These are phyloP conservation scores for Syzygium jambos DNA, from an alignment of 345 rosid species.

Conservation along the genomic window DNA sequence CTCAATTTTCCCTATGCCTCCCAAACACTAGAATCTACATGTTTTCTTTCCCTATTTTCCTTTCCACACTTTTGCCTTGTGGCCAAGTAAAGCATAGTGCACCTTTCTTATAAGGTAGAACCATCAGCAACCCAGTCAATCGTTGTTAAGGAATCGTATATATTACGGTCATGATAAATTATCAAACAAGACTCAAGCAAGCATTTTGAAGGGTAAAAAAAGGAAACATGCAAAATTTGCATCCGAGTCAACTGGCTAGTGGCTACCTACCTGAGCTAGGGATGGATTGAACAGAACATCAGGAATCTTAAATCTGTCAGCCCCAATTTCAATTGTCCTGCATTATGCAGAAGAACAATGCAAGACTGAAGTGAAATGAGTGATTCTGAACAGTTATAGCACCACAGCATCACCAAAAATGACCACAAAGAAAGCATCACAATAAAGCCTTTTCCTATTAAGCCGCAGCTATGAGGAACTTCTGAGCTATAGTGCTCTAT, in stretches of 20 bases:
- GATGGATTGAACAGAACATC: slow-evolving; percentile 93
- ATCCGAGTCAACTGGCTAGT: background rate
- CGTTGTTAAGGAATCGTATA: background rate
- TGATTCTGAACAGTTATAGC: background rate
- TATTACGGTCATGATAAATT: background rate
- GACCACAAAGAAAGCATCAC: background rate
- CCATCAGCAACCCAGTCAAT: background rate
- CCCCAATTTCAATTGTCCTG: slow-evolving; percentile 96
- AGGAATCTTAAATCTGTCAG: slow-evolving; percentile 95
- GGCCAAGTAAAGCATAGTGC: background rate
- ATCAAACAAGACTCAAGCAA: background rate
- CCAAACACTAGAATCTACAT: background rate
- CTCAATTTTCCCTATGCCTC: background rate
- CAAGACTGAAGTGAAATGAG: background rate
- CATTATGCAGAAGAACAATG: slow-evolving; percentile 6
- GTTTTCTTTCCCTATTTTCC: background rate
- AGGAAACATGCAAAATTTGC: background rate
- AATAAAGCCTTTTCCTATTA: background rate
- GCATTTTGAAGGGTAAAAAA: background rate
- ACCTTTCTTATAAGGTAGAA: background rate
- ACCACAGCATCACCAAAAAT: background rate
- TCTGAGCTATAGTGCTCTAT: background rate
- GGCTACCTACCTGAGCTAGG: slow-evolving; percentile 56
- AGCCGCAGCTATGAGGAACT: background rate
- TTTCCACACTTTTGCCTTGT: background rate